Conservation (phyloP, 2,329 filamentous ascomycete species). For the Arthroderma sp. region DNA sequence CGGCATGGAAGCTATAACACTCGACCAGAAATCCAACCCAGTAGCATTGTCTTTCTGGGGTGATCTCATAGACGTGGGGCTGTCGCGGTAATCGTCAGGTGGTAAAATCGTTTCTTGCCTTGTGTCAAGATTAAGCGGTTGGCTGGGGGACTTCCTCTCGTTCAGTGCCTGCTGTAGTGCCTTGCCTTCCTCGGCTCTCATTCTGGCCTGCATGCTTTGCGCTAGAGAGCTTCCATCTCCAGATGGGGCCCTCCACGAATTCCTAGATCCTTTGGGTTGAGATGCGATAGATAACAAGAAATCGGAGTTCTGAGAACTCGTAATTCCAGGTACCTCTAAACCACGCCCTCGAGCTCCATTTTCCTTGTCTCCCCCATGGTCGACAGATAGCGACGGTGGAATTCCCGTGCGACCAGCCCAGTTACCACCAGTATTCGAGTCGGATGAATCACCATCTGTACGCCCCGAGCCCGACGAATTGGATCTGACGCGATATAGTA, state of each 20-base stretch:
- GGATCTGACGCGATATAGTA: slow-evolving; percentile 9
- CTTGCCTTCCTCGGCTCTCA: slow-evolving; percentile 40
- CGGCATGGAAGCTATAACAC: slow-evolving; percentile 9
- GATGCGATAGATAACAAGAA: slow-evolving; percentile 22
- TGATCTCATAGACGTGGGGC: background rate
- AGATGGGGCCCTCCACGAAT: slow-evolving; percentile 25
- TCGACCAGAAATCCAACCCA: slow-evolving; percentile 9
- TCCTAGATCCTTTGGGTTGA: slow-evolving; percentile 21
- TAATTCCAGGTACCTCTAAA: no score
- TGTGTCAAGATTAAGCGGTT: no score
- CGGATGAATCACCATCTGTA: slow-evolving; percentile 3
- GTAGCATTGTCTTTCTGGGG: background rate
- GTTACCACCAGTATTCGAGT: background rate
- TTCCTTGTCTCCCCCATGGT: background rate
- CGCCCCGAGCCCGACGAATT: slow-evolving; percentile 9
- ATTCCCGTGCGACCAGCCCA: background rate
- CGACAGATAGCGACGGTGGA: background rate
- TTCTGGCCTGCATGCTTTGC: slow-evolving; percentile 35
- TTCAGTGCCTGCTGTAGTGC: slow-evolving; percentile 27
- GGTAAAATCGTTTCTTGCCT: background rate
- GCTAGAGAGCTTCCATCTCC: slow-evolving; percentile 34
- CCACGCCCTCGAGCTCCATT: no score
- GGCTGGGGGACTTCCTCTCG: no score
- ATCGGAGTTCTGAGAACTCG: slow-evolving; percentile 12
- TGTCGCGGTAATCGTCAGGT: background rate